phyloP scores from a whole-genome alignment of 305 asterid genomes.

The Fraxinus platypoda region DNA sequence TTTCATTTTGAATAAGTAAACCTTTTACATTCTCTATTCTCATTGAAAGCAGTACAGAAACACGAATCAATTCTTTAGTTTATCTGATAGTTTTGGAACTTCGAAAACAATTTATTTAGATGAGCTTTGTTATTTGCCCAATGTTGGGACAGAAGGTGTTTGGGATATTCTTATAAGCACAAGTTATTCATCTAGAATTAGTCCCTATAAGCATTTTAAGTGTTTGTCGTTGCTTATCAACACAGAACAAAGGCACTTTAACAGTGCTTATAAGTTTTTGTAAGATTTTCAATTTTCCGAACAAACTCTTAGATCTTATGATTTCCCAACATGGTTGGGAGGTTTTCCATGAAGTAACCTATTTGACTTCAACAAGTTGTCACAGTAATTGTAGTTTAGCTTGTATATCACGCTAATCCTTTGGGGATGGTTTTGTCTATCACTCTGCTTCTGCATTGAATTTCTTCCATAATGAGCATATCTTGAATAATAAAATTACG shows the following conservation, averaged over 20 bases:
- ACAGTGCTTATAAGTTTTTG: not conserved
- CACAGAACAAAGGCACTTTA: not conserved
- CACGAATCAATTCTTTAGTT: not conserved
- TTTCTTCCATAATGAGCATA: not conserved
- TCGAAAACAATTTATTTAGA: not conserved
- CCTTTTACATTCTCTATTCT: slow-evolving; percentile 2
- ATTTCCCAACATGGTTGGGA: not conserved
- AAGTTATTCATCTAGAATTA: not conserved
- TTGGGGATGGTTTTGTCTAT: not conserved
- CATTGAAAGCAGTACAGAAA: not conserved
- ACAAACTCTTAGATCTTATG: not conserved
- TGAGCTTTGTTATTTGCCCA: not conserved
- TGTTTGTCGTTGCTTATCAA: not conserved
- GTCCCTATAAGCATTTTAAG: not conserved
- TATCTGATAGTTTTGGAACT: slow-evolving; percentile 2
- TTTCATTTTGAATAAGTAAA: not conserved
- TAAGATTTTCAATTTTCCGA: not conserved
- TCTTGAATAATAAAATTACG: not conserved
- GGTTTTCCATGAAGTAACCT: not conserved
- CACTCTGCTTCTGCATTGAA: not conserved
- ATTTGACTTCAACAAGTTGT: not conserved
- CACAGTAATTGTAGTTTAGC: slow-evolving; percentile 5
- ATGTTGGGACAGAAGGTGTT: slow-evolving; percentile 7
- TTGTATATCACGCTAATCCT: slow-evolving; percentile 10
- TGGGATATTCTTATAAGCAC: not conserved